Base-by-base conservation (phyloP, 2,329 filamentous ascomycete species). In the Aspergillus fijiensis region DNA sequence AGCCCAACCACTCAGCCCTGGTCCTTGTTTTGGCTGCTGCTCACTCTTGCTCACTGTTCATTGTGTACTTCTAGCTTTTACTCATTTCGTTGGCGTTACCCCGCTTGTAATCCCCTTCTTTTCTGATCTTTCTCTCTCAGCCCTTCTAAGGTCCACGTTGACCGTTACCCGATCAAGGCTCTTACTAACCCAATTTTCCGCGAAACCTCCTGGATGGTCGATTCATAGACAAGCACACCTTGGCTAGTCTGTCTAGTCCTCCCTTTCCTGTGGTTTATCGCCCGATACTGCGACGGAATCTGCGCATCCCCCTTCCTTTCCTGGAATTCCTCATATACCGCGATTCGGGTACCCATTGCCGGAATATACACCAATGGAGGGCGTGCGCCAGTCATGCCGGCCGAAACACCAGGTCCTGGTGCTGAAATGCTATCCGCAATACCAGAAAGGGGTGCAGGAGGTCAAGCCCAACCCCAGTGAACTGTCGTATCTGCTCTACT, bases 401-500 rank as follows among this genome's bases (percentile, higher is more conserved):
- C 94, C 95, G 29, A 98, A 97, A 82, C 95, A 99, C 80, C 94
- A 98, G 84, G 91, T 97, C 69, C 83, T 98, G 63, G 89, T 97
- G 67, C 85, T 97, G 66, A 97, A 96, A 81, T 98, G 94, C 82
- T 99, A 97, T 77, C 95, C 95, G 47, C 89, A 90, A 68, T 93
- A 91, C 65, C 91, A 91, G 66, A 98, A 97, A 80, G 92, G 91
- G 55, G 89, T 91, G 63, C 89, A 93, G 74, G 92, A 96, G 71
- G 92, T 96, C 72, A 96, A 94, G 79, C 93, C 95, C 49, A 98
- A 98, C 78, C 92, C 92, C 67, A 96, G 92, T 79, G 95, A 99
- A 82, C 86, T 99, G 64, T 96, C 92, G 78, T 98, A 98, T 75
- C 86, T 99, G 65, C 87, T 98, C 57, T 98, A 96, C 84, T 98